Evolutionary conservation across 108 stramenopile genomes (phyloP).

Genomic region (Nitzschia palea): DNA sequence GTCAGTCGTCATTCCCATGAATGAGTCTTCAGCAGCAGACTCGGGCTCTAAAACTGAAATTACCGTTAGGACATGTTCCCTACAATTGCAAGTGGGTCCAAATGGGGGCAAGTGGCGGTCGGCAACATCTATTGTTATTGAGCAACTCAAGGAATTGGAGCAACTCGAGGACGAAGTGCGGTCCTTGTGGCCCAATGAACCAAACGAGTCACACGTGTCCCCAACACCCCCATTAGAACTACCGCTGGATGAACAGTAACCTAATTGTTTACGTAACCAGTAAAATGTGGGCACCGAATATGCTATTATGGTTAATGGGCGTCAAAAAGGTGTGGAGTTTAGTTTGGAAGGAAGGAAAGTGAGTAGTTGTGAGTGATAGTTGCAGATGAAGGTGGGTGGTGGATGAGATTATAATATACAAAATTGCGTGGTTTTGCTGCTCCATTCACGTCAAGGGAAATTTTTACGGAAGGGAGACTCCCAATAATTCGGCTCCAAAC

Average conservation of each 20-base stretch:
- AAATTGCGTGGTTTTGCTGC: too few relatives aligned
- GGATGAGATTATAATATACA: too few relatives aligned
- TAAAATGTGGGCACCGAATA: too few relatives aligned
- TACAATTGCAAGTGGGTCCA: not conserved
- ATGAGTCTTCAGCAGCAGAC: not conserved
- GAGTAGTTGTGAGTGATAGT: too few relatives aligned
- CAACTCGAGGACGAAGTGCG: not conserved
- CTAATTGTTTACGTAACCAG: too few relatives aligned
- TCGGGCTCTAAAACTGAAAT: not conserved
- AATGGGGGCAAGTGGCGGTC: slow-evolving; percentile 13
- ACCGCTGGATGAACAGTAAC: too few relatives aligned
- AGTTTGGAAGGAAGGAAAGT: too few relatives aligned
- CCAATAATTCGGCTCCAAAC: slow-evolving; percentile 7
- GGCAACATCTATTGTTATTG: not conserved
- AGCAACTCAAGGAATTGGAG: not conserved
- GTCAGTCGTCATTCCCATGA: not conserved
- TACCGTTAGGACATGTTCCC: not conserved
- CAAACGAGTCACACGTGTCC: too few relatives aligned
- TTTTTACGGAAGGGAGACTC: slow-evolving; percentile 1
- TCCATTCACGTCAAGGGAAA: not conserved
- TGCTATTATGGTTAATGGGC: too few relatives aligned
- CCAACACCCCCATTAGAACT: too few relatives aligned
- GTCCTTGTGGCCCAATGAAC: not conserved
- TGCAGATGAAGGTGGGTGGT: too few relatives aligned
- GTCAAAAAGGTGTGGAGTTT: too few relatives aligned